Percentiles rank a stretch among this genome's conserved stretches.
These are phyloP conservation scores for Citrus australasica DNA, from an alignment of 345 rosid genomes.

Conservation along the genomic window DNA sequence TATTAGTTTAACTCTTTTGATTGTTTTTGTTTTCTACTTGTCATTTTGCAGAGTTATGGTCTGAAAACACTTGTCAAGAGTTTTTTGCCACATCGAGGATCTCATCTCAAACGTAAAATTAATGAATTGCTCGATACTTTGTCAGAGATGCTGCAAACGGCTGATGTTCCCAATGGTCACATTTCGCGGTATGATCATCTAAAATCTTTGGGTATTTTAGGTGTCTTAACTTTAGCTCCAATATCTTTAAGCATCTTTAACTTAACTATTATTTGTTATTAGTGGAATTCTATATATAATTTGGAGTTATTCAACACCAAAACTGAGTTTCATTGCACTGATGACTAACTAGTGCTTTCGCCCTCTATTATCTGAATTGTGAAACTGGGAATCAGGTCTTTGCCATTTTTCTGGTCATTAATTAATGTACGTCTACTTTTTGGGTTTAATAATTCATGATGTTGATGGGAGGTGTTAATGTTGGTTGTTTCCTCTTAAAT, in stretches of 20 bases:
- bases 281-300: background rate
- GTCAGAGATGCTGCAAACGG: conserved; percentile 52
- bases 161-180: conserved; percentile 33
- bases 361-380: background rate
- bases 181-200: conserved; percentile 44
- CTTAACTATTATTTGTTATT: background rate
- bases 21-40: background rate
- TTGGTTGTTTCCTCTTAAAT: background rate
- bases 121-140: conserved; percentile 47
- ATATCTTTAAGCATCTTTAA: background rate
- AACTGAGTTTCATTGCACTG: background rate
- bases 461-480: background rate
- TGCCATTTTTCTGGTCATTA: background rate
- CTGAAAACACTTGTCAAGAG: conserved; percentile 79
- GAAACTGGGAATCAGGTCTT: background rate
- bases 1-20: background rate
- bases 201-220: conserved; percentile 7
- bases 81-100: conserved; percentile 67
- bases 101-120: conserved; percentile 44
- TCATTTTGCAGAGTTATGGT: conserved; percentile 66
- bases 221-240: background rate
- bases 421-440: background rate
- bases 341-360: background rate
- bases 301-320: background rate
- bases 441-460: background rate